Evolutionary conservation across 352 stramenopile genomes (phyloP).

Genomic region (Phytophthora pisi): DNA sequence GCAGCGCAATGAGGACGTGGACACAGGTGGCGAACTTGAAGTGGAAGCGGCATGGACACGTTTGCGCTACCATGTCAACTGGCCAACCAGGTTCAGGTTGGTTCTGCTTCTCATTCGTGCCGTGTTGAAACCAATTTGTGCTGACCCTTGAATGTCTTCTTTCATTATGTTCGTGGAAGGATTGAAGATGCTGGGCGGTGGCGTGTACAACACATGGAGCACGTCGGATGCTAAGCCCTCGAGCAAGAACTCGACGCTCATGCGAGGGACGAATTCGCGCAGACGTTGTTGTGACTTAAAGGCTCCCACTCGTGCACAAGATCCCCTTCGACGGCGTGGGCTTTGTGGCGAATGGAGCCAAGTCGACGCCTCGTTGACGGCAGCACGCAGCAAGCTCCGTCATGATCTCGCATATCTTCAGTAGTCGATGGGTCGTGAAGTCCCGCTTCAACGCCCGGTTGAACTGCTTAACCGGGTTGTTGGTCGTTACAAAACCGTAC

Average conservation of each 20-base stretch:
- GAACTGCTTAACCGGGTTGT: slow-evolving; percentile 30
- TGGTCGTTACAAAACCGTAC: slow-evolving; percentile 8
- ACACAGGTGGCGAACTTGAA: slow-evolving; percentile 14
- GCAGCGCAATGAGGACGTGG: slow-evolving; percentile 3
- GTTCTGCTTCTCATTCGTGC: too few species aligned
- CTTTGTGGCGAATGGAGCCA: neutral
- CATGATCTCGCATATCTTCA: slow-evolving; percentile 4
- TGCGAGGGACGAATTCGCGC: neutral
- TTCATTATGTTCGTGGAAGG: too few species aligned
- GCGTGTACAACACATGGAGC: too few species aligned
- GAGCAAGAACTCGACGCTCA: slow-evolving; percentile 3
- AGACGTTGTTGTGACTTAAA: neutral
- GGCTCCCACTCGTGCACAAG: neutral
- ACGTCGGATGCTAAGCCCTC: neutral
- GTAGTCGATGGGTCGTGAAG: slow-evolving; percentile 10
- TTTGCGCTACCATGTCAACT: neutral
- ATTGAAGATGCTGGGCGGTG: too few species aligned
- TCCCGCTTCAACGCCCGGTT: slow-evolving; percentile 25
- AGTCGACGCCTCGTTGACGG: neutral
- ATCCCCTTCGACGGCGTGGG: slow-evolving; percentile 5
- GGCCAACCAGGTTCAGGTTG: too few species aligned
- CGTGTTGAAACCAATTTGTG: neutral
- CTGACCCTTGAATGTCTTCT: neutral
- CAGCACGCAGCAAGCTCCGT: neutral
- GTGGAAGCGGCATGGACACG: slow-evolving; percentile 5